Conservation (phyloP, 2,329 filamentous ascomycete genomes). For the Colletotrichum plurivorum region DNA sequence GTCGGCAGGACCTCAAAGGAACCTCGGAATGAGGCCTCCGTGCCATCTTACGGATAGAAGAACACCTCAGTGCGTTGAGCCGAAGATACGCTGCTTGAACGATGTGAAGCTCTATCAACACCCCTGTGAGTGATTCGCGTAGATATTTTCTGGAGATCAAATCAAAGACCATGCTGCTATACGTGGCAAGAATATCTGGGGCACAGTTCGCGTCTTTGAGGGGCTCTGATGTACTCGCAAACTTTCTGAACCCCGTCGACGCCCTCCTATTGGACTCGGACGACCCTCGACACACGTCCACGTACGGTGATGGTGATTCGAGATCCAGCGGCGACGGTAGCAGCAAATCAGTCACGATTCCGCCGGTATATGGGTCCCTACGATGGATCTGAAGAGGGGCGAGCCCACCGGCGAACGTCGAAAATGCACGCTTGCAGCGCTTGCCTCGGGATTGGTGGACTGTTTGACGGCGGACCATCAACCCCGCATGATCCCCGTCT, state of each 20-base stretch:
- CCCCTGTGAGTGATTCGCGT: neutral
- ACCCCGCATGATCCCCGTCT: neutral
- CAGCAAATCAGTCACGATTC: conserved; percentile 12
- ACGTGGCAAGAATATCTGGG: conserved; percentile 6
- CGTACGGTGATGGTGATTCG: conserved; percentile 1
- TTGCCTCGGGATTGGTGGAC: conserved; percentile 20
- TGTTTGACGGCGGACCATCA: conserved; percentile 1
- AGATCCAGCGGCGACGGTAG: neutral
- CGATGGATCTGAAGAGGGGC: conserved; percentile 18
- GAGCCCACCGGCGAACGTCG: neutral
- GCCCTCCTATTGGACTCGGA: neutral
- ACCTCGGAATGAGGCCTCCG: conserved; percentile 10
- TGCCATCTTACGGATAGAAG: neutral
- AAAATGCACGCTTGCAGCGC: neutral
- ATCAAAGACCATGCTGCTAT: neutral
- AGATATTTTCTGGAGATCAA: neutral
- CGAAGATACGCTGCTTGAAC: too few species aligned
- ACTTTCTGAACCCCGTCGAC: neutral
- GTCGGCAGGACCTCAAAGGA: neutral
- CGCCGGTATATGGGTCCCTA: neutral
- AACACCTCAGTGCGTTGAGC: neutral
- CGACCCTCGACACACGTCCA: conserved; percentile 3
- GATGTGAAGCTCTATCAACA: neutral
- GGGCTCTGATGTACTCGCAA: neutral
- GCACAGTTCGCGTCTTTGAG: neutral